Base-by-base conservation (phyloP, 371 early-diverging fungal genomes). In the Aphelidium insulamus region DNA sequence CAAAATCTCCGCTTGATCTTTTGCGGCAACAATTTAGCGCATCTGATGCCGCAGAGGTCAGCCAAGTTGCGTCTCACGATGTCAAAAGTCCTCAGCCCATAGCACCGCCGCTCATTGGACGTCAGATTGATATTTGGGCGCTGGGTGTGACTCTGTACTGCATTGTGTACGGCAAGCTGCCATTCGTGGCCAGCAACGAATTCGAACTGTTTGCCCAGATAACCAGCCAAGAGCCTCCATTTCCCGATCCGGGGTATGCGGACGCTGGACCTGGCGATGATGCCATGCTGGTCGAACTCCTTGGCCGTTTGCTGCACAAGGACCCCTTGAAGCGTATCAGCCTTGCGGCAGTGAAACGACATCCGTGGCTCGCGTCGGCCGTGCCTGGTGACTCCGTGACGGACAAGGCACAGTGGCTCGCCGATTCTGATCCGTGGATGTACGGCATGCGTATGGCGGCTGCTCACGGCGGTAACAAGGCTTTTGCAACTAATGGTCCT, bases 121-220 rank as follows among this genome's bases (percentile, higher is more conserved):
- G 73, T 30, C 76, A 79, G 5, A 87, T 97, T 25, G 99, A 99
- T 54, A 68, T 97, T 2, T 99, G 98, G 98, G 91, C 97, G 12
- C 58, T 95, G 36, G 99, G 98, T 1, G 94, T 98, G n/a, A 91
- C 97, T 2, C 62, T 99, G 11, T 99, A 86, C 50, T 95, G 95
- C 39, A 65, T 97, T 33, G 59, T 92, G 12, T 91, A 73, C 57
- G 99, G 99, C 5, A 60, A 65, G 16, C 83, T 91, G 28, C 99
- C 99, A 3, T 99, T 98, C 56, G 72, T 73, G 12, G 99, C 88
- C 8, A 72, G 75, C n/a, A 84, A 76, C n/a, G 91, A 90, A 54
- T 88, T 75, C 54, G 91, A 91, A 52, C 54, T 92, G 25, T 88
- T 87, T 91, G 30, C 76, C 83, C 22, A 59, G 62, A 22, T 59